Evolutionary conservation across 1,284 basidiomycete species (phyloP).

Genomic region (Ustilago xerochloae): DNA sequence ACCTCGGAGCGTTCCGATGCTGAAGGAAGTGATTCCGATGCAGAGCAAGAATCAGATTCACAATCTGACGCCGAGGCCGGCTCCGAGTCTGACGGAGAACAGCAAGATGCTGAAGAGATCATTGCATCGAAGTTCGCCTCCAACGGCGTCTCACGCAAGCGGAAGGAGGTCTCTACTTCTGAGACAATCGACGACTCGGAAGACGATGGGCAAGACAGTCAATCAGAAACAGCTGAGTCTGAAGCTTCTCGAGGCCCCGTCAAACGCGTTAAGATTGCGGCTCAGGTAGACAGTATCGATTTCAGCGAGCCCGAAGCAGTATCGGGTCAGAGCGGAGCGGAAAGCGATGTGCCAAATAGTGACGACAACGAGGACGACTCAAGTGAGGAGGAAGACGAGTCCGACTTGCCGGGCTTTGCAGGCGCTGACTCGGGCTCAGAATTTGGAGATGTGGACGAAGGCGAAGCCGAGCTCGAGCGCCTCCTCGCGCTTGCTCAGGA

Average conservation of each 20-base stretch:
- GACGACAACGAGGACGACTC: not conserved
- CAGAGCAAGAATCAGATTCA: slow-evolving; percentile 1
- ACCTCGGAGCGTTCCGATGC: slow-evolving; percentile 22
- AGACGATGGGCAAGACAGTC: not conserved
- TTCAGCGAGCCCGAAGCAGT: not conserved
- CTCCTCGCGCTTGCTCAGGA: slow-evolving; percentile 21
- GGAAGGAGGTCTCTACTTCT: slow-evolving; percentile 10
- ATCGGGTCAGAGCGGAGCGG: slow-evolving; percentile 1
- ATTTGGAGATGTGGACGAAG: slow-evolving; percentile 51
- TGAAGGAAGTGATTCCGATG: slow-evolving; percentile 7
- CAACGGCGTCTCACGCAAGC: slow-evolving; percentile 19
- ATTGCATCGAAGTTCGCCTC: not conserved
- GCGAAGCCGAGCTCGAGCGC: slow-evolving; percentile 48
- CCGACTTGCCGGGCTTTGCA: slow-evolving; percentile 12
- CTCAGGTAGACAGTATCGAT: slow-evolving; percentile 4
- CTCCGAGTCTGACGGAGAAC: slow-evolving; percentile 8
- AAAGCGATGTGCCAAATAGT: not conserved
- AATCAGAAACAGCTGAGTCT: slow-evolving; percentile 20
- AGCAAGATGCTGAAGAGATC: not conserved
- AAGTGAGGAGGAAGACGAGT: slow-evolving; percentile 13
- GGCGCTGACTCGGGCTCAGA: slow-evolving; percentile 43
- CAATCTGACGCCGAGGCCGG: slow-evolving; percentile 10
- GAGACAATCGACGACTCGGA: slow-evolving; percentile 5
- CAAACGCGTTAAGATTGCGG: slow-evolving; percentile 35
- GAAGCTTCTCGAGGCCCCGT: slow-evolving; percentile 2